Percentiles rank a stretch among this genome's conserved stretches.
These are phyloP conservation scores for Phytophthora cactorum DNA, from an alignment of 352 stramenopile species.

Conservation along the genomic window DNA sequence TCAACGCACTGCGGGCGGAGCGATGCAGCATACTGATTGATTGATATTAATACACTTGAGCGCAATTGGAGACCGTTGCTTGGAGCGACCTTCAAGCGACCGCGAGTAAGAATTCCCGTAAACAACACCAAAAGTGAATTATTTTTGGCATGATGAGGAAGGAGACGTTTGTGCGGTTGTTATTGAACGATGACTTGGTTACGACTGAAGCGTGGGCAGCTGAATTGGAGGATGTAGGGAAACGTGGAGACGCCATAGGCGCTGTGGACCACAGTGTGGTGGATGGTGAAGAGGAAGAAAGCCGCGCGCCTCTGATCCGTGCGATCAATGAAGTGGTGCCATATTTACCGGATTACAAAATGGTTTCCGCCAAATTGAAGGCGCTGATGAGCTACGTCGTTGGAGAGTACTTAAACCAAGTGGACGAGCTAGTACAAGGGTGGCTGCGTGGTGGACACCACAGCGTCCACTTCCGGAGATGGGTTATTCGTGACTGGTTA, in stretches of 20 bases:
- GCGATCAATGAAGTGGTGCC: conserved; percentile 48
- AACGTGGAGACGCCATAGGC: not conserved
- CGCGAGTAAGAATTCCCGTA: not conserved
- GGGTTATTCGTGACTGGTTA: conserved; percentile 42
- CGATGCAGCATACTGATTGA: conserved; percentile 12
- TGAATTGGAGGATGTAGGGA: conserved; percentile 4
- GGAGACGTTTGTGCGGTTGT: conserved; percentile 29
- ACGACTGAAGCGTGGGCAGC: conserved; percentile 31
- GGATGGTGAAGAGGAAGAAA: not conserved
- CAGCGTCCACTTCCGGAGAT: conserved; percentile 38
- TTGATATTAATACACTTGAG: not conserved
- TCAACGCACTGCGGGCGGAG: conserved; percentile 1
- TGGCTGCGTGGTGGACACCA: conserved; percentile 33
- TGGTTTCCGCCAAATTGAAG: conserved; percentile 31
- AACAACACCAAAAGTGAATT: not conserved
- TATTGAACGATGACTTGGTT: conserved; percentile 35
- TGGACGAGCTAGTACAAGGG: conserved; percentile 29
- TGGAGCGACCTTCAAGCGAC: conserved; percentile 1
- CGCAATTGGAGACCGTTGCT: conserved; percentile 1
- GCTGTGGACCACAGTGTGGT: not conserved
- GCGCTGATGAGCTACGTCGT: conserved; percentile 42
- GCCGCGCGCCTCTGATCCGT: conserved; percentile 14
- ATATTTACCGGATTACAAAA: conserved; percentile 55
- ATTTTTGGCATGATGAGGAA: conserved; percentile 1
- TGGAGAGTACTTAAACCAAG: conserved; percentile 30